Conservation (phyloP, 768 basidiomycete species). For the Lactifluus echinatus region DNA sequence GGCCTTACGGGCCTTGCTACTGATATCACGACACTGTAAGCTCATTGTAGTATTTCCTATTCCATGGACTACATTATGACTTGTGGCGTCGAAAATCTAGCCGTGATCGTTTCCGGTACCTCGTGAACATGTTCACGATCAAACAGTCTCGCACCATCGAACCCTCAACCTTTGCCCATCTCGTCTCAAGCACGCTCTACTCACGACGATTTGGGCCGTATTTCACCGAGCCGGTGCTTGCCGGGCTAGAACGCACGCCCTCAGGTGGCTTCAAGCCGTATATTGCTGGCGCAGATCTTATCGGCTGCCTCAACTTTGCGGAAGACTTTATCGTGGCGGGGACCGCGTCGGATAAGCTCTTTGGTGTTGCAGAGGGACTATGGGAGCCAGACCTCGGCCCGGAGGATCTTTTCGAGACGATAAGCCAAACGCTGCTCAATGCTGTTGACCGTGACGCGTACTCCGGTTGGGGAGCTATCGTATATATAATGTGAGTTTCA, state of each 20-base stretch:
- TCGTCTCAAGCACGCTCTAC: conserved; percentile 92
- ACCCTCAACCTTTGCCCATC: conserved; percentile 91
- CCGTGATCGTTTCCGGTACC: conserved; percentile 83
- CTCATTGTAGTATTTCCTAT: too few species aligned
- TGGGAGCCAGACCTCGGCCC: conserved; percentile 97
- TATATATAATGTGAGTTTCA: conserved; percentile 82
- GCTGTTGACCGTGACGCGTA: conserved; percentile 94
- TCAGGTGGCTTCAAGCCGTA: conserved; percentile 76
- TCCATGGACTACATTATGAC: too few species aligned
- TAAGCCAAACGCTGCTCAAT: conserved; percentile 91
- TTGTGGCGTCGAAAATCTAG: conserved; percentile 37
- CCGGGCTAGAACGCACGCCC: conserved; percentile 71
- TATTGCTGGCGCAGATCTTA: conserved; percentile 91
- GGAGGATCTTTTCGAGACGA: conserved; percentile 97
- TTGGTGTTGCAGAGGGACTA: conserved; percentile 94
- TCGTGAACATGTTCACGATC: conserved; percentile 99
- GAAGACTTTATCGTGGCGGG: conserved; percentile 97
- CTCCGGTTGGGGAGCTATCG: conserved; percentile 94
- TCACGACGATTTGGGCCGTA: conserved; percentile 94
- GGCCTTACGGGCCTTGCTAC: conserved; percentile 90
- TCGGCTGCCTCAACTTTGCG: conserved; percentile 87
- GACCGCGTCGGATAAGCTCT: conserved; percentile 85
- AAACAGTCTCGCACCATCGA: conserved; percentile 97
- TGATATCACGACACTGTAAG: conserved; percentile 89
- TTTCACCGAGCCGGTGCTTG: conserved; percentile 94